Evolutionary conservation across 345 rosid species (phyloP).

Genomic region (Camelina laxa): DNA sequence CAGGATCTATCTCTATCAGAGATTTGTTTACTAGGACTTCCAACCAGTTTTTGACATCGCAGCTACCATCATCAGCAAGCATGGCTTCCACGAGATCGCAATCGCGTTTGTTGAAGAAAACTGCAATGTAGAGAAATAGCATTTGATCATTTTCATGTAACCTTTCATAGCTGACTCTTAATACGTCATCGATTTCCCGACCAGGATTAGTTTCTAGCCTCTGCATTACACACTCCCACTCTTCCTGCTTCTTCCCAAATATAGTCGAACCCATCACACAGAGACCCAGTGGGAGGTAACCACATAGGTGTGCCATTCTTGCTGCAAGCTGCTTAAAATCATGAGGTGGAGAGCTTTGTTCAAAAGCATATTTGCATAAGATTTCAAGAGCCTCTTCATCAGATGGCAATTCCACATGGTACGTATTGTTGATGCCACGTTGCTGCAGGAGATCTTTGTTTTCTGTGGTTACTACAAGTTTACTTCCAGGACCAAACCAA

Average conservation of each 20-base stretch:
- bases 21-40: constrained; percentile 15
- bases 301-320: not conserved
- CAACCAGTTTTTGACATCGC: not conserved
- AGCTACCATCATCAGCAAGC: not conserved
- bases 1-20: constrained; percentile 21
- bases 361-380: constrained; percentile 3
- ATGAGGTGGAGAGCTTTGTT: not conserved
- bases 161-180: constrained; percentile 41
- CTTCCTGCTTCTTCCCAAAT: not conserved
- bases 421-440: not conserved
- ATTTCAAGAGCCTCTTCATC: not conserved
- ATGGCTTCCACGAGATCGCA: not conserved
- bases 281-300: constrained; percentile 6
- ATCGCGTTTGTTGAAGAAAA: constrained; percentile 20
- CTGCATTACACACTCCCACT: not conserved
- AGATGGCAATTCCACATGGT: not conserved
- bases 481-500: constrained; percentile 23
- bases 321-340: not conserved
- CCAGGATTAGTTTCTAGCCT: constrained; percentile 1
- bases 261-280: constrained; percentile 11
- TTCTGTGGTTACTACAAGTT: not conserved
- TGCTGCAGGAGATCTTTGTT: not conserved
- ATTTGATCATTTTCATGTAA: constrained; percentile 3
- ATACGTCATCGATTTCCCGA: not conserved
- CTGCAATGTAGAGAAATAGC: constrained; percentile 44